Percentiles rank a stretch among this genome's conserved stretches.
phyloP scores from a whole-genome alignment of 2,329 filamentous ascomycete species.

The Bertia moriformis region DNA sequence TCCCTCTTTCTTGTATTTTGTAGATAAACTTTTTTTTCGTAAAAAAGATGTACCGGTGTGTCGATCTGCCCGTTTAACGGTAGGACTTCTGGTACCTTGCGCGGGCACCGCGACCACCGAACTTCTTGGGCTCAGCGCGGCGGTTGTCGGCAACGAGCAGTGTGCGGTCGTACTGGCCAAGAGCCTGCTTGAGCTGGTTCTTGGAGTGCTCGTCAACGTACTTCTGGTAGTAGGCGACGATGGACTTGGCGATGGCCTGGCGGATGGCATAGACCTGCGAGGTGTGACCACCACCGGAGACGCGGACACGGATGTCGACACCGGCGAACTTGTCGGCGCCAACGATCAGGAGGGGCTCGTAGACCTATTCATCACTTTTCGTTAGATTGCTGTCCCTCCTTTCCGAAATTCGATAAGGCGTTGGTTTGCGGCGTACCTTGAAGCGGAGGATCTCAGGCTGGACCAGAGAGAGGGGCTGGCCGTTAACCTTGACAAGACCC shows the following conservation, averaged over 20 bases:
- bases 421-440: slow-evolving; percentile 51
- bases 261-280: slow-evolving; percentile 97
- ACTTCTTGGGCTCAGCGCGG: slow-evolving; percentile 98
- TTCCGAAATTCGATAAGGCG: background rate
- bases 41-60: background rate
- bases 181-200: slow-evolving; percentile 95
- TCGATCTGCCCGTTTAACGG: slow-evolving; percentile 52
- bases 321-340: slow-evolving; percentile 93
- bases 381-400: slow-evolving; percentile 3
- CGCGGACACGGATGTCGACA: slow-evolving; percentile 94
- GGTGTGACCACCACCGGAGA: slow-evolving; percentile 92
- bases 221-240: slow-evolving; percentile 99
- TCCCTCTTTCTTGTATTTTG: background rate
- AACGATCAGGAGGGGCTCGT: slow-evolving; percentile 95
- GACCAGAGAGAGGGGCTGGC: slow-evolving; percentile 82
- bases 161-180: slow-evolving; percentile 91
- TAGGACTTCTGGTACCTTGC: slow-evolving; percentile 98
- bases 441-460: slow-evolving; percentile 95
- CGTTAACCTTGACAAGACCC: slow-evolving; percentile 97
- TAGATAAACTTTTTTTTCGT: background rate
- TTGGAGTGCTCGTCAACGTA: slow-evolving; percentile 99
- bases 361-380: slow-evolving; percentile 48
- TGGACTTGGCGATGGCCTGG: slow-evolving; percentile 95
- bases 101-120: slow-evolving; percentile 82
- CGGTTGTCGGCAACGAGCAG: slow-evolving; percentile 98